These are phyloP conservation scores for Reutealis trisperma DNA, from an alignment of 345 rosid species.

Conservation along the genomic window DNA sequence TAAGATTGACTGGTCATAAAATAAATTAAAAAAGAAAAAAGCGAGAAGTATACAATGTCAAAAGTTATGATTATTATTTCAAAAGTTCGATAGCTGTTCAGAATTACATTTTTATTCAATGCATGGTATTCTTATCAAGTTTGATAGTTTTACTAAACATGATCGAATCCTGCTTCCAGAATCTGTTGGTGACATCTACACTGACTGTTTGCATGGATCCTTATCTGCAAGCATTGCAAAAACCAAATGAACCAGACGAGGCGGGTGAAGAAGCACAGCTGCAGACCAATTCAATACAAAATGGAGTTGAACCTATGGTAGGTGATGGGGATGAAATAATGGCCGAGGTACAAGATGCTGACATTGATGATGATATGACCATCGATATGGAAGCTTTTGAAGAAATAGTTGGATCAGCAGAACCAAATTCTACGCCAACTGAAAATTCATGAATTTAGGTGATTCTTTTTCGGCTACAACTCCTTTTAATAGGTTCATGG, in stretches of 20 bases:
- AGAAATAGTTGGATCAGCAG: conserved; percentile 52
- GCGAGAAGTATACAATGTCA: not conserved
- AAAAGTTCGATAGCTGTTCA: not conserved
- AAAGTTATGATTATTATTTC: not conserved
- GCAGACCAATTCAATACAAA: conserved; percentile 40
- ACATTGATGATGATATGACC: conserved; percentile 63
- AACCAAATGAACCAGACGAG: conserved; percentile 32
- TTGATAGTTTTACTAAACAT: not conserved
- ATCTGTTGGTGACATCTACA: conserved; percentile 76
- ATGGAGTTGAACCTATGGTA: conserved; percentile 62
- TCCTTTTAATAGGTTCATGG: not conserved
- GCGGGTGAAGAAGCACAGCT: conserved; percentile 32
- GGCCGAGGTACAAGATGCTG: conserved; percentile 73
- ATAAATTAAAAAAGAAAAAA: too few relatives aligned
- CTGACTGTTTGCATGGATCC: conserved; percentile 51
- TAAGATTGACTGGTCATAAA: too few relatives aligned
- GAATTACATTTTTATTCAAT: not conserved
- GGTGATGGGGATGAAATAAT: conserved; percentile 69
- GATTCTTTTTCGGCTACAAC: not conserved
- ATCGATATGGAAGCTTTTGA: conserved; percentile 67
- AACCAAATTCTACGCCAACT: conserved; percentile 42
- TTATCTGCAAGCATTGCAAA: conserved; percentile 40
- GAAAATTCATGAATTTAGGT: conserved; percentile 38
- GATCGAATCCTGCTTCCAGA: conserved; percentile 39
- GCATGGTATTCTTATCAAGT: not conserved